Conservation (phyloP, 768 basidiomycete species). For the Dioszegia aurantiaca region DNA sequence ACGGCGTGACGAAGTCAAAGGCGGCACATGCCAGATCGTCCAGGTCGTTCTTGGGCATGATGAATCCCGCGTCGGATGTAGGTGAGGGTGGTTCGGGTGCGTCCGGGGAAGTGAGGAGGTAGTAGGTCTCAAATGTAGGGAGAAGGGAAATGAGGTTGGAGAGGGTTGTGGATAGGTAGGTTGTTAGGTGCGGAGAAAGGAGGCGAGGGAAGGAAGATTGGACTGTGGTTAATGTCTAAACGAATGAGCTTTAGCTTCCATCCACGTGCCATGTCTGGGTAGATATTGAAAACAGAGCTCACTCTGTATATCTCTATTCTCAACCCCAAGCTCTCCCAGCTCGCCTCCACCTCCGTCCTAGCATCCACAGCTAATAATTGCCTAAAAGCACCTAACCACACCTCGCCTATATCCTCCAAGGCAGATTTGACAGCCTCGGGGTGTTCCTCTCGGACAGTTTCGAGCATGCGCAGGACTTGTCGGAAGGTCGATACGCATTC, state of each 20-base stretch:
- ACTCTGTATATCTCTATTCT: constrained; percentile 84
- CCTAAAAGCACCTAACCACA: constrained; percentile 89
- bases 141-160: constrained; percentile 63
- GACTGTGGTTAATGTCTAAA: constrained; percentile 73
- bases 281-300: constrained; percentile 20
- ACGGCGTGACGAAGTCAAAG: constrained; percentile 71
- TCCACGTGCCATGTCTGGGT: background rate
- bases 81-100: constrained; percentile 60
- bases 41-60: constrained; percentile 63
- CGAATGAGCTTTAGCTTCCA: background rate
- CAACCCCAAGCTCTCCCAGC: constrained; percentile 79
- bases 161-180: constrained; percentile 46
- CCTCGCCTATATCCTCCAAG: constrained; percentile 67
- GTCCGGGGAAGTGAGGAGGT: constrained; percentile 49
- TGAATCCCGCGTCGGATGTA: constrained; percentile 46
- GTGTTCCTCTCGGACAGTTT: constrained; percentile 92
- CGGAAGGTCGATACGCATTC: constrained; percentile 83
- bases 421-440: constrained; percentile 83
- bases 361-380: constrained; percentile 68
- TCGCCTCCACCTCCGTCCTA: constrained; percentile 61
- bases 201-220: constrained; percentile 77
- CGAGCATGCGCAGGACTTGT: constrained; percentile 82
- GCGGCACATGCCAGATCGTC: constrained; percentile 73
- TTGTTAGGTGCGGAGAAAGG: constrained; percentile 57
- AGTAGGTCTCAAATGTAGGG: constrained; percentile 51